A percentile compares a stretch with the other conserved stretches of the same genome.
Conservation (phyloP, 2,329 filamentous ascomycete genomes). For the Aureobasidium subglaciale region DNA sequence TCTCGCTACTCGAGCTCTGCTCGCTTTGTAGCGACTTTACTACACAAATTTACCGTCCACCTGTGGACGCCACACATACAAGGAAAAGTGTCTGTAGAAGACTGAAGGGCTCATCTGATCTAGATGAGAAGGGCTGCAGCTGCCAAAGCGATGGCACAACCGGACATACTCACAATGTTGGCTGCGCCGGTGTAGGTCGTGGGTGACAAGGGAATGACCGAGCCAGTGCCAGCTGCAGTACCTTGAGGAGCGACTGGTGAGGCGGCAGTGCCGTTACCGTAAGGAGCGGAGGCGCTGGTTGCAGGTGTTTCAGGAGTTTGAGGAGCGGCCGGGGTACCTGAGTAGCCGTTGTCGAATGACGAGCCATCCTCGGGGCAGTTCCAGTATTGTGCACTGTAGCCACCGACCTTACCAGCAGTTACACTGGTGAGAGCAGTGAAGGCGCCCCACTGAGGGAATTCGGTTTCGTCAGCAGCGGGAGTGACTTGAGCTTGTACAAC, state of each 20-base stretch:
- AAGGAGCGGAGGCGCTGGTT: not conserved
- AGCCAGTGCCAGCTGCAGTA: constrained; percentile 1
- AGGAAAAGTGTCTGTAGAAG: not conserved
- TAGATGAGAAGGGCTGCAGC: constrained; percentile 4
- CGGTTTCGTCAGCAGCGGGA: constrained; percentile 27
- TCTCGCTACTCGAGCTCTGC: constrained; percentile 1
- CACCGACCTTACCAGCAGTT: constrained; percentile 22
- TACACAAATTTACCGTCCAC: not conserved
- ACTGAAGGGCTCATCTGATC: not conserved
- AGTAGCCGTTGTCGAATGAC: not conserved
- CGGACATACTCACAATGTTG: not conserved
- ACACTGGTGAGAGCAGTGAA: constrained; percentile 25
- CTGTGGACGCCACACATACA: constrained; percentile 5
- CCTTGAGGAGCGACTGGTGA: not conserved
- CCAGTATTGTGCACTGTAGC: constrained; percentile 18
- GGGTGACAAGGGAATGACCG: not conserved
- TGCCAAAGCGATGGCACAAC: not conserved
- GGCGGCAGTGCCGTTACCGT: not conserved
- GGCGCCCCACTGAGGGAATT: constrained; percentile 33
- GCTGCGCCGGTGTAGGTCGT: constrained; percentile 5
- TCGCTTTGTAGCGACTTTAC: constrained; percentile 1
- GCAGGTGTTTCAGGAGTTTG: not conserved
- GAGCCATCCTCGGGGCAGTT: not conserved
- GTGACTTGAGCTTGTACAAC: constrained; percentile 34
- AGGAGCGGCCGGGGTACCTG: not conserved